Base-by-base conservation (phyloP, 768 basidiomycete genomes). In the Neoboletus brunneissimus region DNA sequence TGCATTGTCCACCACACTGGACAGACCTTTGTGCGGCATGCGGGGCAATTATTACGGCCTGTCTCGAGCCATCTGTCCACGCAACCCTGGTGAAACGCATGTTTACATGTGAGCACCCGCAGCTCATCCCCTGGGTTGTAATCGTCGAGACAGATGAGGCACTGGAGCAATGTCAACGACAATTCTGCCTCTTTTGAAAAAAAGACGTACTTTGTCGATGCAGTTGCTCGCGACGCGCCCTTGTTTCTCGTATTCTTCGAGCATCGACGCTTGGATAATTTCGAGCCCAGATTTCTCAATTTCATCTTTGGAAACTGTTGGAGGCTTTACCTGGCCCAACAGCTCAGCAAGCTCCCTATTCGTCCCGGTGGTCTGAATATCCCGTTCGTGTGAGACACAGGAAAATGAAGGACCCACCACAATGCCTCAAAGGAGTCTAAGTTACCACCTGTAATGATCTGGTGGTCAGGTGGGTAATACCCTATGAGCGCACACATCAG, bases 381-480 rank as follows among this genome's bases (percentile, higher is more conserved):
- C n/a, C 12, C 16, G 11, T 48, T 4, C 31, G 34, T 34, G 20
- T 22, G n/a, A 32, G n/a, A 15, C 5, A 22, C 22, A 23, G 18
- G 18, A 29, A 50, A 35, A 48, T 11, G n/a, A 56, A 40, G 41
- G 13, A 77, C 84, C 20, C 67, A 88, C 87, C 88, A 78, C 31
- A 91, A 67, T 5, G 89, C 88, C 65, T 92, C 90, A 60, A 91
- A 89, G 4, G 88, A 89, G 61, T 90, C 88, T 42, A 90, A 74
- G 22, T 81, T 82, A 61, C 85, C 83, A 23, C 88, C 89, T n/a
- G 86, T 88, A 42, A 96, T 85, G 59, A 98, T 87, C 49, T 85
- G 89, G 69, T 96, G 94, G 63, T 91, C 86, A 15, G 89, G 87
- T 1, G 93, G 91, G 68, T 96, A 97, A 66, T 94, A 92, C n/a